Percentiles rank a stretch among this genome's conserved stretches.
Conservation (phyloP, 441 rosid genomes). For the Pelargonium cotyledonis region DNA sequence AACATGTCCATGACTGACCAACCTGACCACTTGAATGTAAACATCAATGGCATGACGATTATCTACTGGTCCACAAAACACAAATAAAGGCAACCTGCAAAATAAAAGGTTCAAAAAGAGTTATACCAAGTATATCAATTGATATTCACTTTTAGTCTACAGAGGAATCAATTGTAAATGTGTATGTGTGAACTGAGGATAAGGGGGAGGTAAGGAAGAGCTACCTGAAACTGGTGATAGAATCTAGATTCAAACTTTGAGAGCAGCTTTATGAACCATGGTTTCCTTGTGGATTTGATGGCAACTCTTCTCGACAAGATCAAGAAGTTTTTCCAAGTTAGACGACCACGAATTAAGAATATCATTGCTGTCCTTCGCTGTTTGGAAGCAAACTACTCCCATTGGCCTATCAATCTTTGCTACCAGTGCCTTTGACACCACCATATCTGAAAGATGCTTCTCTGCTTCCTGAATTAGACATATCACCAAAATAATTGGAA, state of each 20-base stretch:
- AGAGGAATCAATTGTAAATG: too few species aligned
- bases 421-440: constrained; percentile 79
- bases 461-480: constrained; percentile 72
- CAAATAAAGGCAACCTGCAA: too few species aligned
- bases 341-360: constrained; percentile 86
- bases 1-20: too few species aligned
- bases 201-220: too few species aligned
- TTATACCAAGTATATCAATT: too few species aligned
- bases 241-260: constrained; percentile 46
- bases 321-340: constrained; percentile 94
- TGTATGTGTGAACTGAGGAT: too few species aligned
- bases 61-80: too few species aligned
- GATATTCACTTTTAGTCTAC: too few species aligned
- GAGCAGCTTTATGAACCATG: constrained; percentile 94
- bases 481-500: not conserved
- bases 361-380: constrained; percentile 88
- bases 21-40: too few species aligned
- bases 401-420: constrained; percentile 96
- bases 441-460: constrained; percentile 99
- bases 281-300: constrained; percentile 99
- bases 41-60: too few species aligned
- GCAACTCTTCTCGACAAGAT: constrained; percentile 99
- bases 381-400: constrained; percentile 87
- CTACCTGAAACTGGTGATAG: not conserved
- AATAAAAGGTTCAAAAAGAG: too few species aligned